Evolutionary conservation across 129 eudicot species (phyloP), one percentile per base, ranked within the genome.

Genomic region (Lactuca sativa): DNA sequence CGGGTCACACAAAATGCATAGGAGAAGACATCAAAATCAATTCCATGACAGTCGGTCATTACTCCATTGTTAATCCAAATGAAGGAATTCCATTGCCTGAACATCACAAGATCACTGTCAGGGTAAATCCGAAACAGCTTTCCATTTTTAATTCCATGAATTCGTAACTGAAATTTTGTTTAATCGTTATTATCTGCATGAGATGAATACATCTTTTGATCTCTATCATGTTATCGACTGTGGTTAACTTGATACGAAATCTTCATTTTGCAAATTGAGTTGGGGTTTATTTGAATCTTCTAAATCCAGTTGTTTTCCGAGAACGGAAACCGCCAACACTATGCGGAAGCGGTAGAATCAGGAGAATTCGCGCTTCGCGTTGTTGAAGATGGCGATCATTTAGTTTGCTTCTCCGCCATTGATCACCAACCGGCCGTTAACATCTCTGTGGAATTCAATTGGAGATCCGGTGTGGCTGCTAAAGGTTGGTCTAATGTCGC

Each of bases 1-100:
- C 98, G 14, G 95, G 96, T 8, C 77, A 62, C 74, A 81, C 86
- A n/a, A 93, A 89, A 81, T 93, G 98, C 80, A 89, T 93, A 48
- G 15, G 85, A 15, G 98, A 92, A 72, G 96, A 92, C 53, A 82
- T 92, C 54, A 92, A 76, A 79, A 48, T 61, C 68, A 78, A 89
- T 59, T 81, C 92, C 3, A 84, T 89, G 95, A 86, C 96, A 9
- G 95, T 83, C 17, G 98, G 96, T n/a, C 84, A 83, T 5, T 93
- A 93, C 78, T 75, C 73, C 6, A 73, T 93, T 64, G 82, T 89
- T 41, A 89, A 92, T 56, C 95, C 88, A 8, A 77, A 81, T 16
- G 95, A 92, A 69, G 88, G 81, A 14, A 53, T 62, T 59, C 95
- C 95, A 16, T 74, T 93, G 69, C 92, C 90, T 55, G 87, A 85